Percentiles rank a stretch among this genome's conserved stretches.
phyloP scores from a whole-genome alignment of 2,329 filamentous ascomycete species.

The Dryadomyces quercivorus region DNA sequence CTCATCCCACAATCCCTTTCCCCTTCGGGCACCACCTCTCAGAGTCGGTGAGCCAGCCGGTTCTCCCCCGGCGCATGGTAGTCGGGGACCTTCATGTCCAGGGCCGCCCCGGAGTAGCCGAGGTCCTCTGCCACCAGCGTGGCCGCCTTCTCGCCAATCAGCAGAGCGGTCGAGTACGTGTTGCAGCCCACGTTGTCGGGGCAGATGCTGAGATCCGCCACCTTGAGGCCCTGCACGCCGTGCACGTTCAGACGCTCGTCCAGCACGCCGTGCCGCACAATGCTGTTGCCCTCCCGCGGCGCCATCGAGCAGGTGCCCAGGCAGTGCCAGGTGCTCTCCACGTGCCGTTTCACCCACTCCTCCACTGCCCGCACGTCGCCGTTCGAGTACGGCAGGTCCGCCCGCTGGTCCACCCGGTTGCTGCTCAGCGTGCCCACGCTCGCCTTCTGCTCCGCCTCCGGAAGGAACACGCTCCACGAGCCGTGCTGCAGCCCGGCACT shows the following conservation, averaged over 20 bases:
- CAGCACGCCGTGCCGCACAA: conserved; percentile 68
- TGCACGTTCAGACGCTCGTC: conserved; percentile 70
- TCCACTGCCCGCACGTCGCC: conserved; percentile 54
- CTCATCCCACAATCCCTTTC: not conserved
- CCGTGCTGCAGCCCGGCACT: conserved; percentile 62
- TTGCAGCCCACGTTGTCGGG: conserved; percentile 67
- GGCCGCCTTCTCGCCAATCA: conserved; percentile 66
- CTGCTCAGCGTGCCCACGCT: conserved; percentile 42
- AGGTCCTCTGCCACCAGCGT: conserved; percentile 60
- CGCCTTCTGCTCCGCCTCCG: conserved; percentile 37
- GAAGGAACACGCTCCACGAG: conserved; percentile 52
- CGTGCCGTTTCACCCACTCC: conserved; percentile 59
- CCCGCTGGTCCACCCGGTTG: conserved; percentile 45
- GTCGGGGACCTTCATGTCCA: conserved; percentile 65
- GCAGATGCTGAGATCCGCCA: conserved; percentile 64
- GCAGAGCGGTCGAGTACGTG: conserved; percentile 56
- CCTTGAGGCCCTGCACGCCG: conserved; percentile 65
- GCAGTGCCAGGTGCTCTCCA: conserved; percentile 65
- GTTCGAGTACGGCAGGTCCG: conserved; percentile 53
- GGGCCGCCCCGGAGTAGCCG: conserved; percentile 57
- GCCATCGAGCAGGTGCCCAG: conserved; percentile 65
- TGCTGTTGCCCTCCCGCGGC: conserved; percentile 61
- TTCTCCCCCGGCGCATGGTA: conserved; percentile 46
- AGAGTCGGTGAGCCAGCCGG: conserved; percentile 27
- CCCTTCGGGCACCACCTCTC: not conserved